Conservation (phyloP, 148 eudicot species). For the Chenopodium suecicum region DNA sequence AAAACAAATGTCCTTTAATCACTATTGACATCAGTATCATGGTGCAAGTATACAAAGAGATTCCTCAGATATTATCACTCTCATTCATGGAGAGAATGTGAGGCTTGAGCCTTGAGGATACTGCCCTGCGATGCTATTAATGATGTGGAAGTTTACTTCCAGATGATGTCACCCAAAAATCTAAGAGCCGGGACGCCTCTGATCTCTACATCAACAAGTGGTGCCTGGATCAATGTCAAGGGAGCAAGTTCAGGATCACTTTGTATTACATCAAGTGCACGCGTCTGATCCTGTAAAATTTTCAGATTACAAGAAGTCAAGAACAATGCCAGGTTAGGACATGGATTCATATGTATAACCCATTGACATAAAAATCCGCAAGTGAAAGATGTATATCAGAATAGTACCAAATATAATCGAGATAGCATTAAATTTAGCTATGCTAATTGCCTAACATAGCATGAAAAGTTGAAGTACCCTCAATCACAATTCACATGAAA, state of each 20-base stretch:
- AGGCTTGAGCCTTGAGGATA: neutral
- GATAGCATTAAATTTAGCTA: neutral
- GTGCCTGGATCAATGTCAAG: conserved; percentile 76
- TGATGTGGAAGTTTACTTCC: conserved; percentile 56
- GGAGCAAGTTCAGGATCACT: conserved; percentile 75
- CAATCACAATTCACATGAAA: too few relatives aligned
- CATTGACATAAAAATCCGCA: neutral
- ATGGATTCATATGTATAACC: neutral
- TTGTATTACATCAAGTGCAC: conserved; percentile 70
- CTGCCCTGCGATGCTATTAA: neutral
- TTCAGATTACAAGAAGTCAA: neutral
- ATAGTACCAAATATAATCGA: neutral
- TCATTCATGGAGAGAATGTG: neutral
- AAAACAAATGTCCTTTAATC: neutral
- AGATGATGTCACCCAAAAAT: conserved; percentile 91
- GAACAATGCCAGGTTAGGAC: conserved; percentile 12
- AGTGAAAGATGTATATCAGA: neutral
- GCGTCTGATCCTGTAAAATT: conserved; percentile 73
- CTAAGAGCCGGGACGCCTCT: conserved; percentile 98
- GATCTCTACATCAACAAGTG: conserved; percentile 92
- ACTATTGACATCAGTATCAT: neutral
- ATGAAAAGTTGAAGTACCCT: too few relatives aligned
- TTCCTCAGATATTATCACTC: too few relatives aligned
- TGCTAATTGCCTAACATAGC: too few relatives aligned
- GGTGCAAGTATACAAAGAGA: neutral